Evolutionary conservation across 2,329 filamentous ascomycete genomes (phyloP).

Genomic region (Aspergillus sp.): DNA sequence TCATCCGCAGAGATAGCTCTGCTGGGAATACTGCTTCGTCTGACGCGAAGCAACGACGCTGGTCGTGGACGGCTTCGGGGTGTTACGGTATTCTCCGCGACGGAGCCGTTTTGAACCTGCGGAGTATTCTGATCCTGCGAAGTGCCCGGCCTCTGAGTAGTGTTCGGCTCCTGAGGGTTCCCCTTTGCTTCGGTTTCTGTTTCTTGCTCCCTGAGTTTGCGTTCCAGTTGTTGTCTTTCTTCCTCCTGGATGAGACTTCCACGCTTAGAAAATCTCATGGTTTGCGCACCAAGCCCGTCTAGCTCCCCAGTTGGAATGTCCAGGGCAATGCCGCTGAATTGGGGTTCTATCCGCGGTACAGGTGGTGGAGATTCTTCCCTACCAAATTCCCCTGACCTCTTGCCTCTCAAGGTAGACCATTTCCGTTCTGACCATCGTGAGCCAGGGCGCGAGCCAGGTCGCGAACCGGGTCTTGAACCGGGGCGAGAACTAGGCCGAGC

Average conservation of each 20-base stretch:
- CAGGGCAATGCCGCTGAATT: slow-evolving; percentile 53
- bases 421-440: slow-evolving; percentile 47
- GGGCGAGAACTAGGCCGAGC: slow-evolving; percentile 35
- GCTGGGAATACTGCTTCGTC: slow-evolving; percentile 37
- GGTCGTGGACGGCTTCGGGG: slow-evolving; percentile 29
- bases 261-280: slow-evolving; percentile 59
- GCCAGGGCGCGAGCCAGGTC: slow-evolving; percentile 42
- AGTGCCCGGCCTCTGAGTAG: neutral
- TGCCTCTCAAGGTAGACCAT: slow-evolving; percentile 39
- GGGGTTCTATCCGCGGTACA: slow-evolving; percentile 31
- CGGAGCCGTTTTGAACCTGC: slow-evolving; percentile 16
- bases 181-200: neutral
- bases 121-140: slow-evolving; percentile 3
- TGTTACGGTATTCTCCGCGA: slow-evolving; percentile 22
- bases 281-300: slow-evolving; percentile 52
- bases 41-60: slow-evolving; percentile 38
- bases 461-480: slow-evolving; percentile 39
- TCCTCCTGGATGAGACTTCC: slow-evolving; percentile 60
- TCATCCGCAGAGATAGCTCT: slow-evolving; percentile 64
- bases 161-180: neutral
- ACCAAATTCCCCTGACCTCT: slow-evolving; percentile 35
- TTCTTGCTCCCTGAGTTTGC: slow-evolving; percentile 21
- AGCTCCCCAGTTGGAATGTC: slow-evolving; percentile 56
- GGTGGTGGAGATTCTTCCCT: slow-evolving; percentile 34
- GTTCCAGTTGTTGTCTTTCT: slow-evolving; percentile 35